Percentiles rank a stretch among this genome's conserved stretches.
These are phyloP conservation scores for Acrocalymma vagum DNA, from an alignment of 2,329 filamentous ascomycete genomes.

Conservation along the genomic window DNA sequence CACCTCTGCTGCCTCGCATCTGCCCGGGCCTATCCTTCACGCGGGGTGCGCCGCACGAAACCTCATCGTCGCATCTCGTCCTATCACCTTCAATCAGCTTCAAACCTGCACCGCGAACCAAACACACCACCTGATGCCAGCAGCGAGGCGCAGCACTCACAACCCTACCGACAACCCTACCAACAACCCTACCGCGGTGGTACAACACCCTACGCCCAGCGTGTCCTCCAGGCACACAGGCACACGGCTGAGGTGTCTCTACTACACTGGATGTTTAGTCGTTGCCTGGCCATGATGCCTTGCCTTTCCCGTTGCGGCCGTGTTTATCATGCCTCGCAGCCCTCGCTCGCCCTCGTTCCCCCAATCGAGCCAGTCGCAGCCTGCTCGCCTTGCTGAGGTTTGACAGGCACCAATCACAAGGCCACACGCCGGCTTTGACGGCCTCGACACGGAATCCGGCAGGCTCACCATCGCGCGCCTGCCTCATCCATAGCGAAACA, in stretches of 20 bases:
- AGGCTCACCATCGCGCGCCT: conserved; percentile 16
- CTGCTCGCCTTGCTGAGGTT: conserved; percentile 5
- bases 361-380: conserved; percentile 13
- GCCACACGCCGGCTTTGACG: conserved; percentile 10
- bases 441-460: conserved; percentile 4
- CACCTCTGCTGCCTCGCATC: too few species aligned
- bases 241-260: conserved; percentile 9
- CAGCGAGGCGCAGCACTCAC: conserved; percentile 16
- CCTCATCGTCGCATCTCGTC: too few species aligned
- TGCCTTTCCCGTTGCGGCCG: conserved; percentile 17
- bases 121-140: conserved; percentile 18
- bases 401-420: conserved; percentile 3
- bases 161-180: conserved; percentile 26
- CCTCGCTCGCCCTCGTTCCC: conserved; percentile 11
- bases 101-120: conserved; percentile 10
- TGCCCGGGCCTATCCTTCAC: too few species aligned
- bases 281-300: conserved; percentile 39
- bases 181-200: conserved; percentile 24
- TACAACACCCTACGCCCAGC: conserved; percentile 29
- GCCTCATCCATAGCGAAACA: conserved; percentile 35
- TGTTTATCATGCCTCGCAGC: conserved; percentile 21
- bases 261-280: conserved; percentile 27
- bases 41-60: too few species aligned
- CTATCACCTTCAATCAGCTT: conserved; percentile 28
- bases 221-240: conserved; percentile 24